A percentile compares a stretch with the other conserved stretches of the same genome.
These are phyloP conservation scores for Plectosphaerella plurivora DNA, from an alignment of 2,329 filamentous ascomycete genomes.

Conservation along the genomic window DNA sequence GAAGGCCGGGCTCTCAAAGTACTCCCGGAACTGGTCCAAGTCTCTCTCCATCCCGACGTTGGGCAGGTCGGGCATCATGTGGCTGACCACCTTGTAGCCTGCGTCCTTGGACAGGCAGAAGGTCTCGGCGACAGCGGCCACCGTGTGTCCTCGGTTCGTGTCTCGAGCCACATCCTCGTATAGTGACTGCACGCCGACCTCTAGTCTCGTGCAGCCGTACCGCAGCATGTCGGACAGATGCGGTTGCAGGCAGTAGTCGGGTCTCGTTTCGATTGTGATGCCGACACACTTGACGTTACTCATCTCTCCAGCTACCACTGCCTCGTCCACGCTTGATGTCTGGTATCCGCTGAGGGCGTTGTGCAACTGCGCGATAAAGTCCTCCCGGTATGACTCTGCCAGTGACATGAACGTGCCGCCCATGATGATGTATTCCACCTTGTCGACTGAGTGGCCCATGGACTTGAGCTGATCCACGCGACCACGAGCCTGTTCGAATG, in stretches of 20 bases:
- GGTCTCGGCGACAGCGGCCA: slow-evolving; percentile 90
- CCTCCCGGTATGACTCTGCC: slow-evolving; percentile 80
- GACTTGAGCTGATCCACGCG: slow-evolving; percentile 96
- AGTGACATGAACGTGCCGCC: slow-evolving; percentile 99
- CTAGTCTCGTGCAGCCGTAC: slow-evolving; percentile 93
- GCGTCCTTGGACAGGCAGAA: slow-evolving; percentile 97
- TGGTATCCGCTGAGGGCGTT: slow-evolving; percentile 96
- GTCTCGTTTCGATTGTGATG: slow-evolving; percentile 95
- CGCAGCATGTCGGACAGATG: slow-evolving; percentile 93
- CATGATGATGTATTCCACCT: slow-evolving; percentile 99
- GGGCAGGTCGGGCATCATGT: slow-evolving; percentile 99
- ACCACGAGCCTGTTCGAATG: slow-evolving; percentile 93
- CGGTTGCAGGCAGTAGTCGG: slow-evolving; percentile 95
- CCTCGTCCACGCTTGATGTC: slow-evolving; percentile 90
- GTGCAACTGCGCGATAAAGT: slow-evolving; percentile 93
- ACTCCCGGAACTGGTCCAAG: slow-evolving; percentile 93
- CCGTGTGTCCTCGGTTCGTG: slow-evolving; percentile 94
- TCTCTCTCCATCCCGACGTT: slow-evolving; percentile 99
- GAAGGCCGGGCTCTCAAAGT: slow-evolving; percentile 95
- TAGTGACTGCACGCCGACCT: slow-evolving; percentile 92
- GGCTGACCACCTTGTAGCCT: slow-evolving; percentile 96
- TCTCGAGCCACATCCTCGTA: slow-evolving; percentile 99
- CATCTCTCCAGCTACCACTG: slow-evolving; percentile 90
- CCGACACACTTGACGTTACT: slow-evolving; percentile 97
- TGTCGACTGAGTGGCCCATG: slow-evolving; percentile 94